phyloP scores from a whole-genome alignment of 2,329 filamentous ascomycete genomes.

The Talaromyces funiculosus region DNA sequence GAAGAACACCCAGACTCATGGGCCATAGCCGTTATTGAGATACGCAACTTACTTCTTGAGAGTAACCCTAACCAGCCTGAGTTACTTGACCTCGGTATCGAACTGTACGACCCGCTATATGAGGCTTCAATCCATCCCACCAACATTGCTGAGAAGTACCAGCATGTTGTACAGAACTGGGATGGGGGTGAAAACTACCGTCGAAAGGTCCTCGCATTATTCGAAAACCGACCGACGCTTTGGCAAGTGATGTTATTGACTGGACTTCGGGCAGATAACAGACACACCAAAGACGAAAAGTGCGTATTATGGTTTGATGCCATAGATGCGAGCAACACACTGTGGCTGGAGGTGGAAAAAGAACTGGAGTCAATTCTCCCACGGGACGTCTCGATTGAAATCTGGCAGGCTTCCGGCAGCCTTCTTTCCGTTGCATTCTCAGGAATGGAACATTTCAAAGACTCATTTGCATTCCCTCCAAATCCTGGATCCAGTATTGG shows the following conservation, averaged over 20 bases:
- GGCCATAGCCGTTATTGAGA: neutral
- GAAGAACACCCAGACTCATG: neutral
- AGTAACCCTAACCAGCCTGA: neutral
- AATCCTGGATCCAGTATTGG: neutral
- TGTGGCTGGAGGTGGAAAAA: neutral
- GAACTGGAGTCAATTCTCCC: neutral
- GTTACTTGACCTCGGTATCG: neutral
- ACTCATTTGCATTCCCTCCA: neutral
- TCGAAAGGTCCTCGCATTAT: neutral
- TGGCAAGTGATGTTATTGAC: neutral
- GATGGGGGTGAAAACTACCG: neutral
- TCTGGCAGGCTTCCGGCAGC: neutral
- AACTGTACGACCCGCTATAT: neutral
- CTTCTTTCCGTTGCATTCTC: neutral
- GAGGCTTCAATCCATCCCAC: neutral
- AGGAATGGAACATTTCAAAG: neutral
- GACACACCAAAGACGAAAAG: neutral
- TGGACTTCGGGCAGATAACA: neutral
- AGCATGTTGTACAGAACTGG: neutral
- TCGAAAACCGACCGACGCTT: neutral
- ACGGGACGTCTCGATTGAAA: neutral
- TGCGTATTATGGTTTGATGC: constrained; percentile 4
- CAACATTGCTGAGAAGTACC: neutral
- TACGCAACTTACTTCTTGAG: neutral
- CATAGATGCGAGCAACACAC: neutral